Conservation (phyloP, 176 grass and related monocot genomes). For the Carex pumila region DNA sequence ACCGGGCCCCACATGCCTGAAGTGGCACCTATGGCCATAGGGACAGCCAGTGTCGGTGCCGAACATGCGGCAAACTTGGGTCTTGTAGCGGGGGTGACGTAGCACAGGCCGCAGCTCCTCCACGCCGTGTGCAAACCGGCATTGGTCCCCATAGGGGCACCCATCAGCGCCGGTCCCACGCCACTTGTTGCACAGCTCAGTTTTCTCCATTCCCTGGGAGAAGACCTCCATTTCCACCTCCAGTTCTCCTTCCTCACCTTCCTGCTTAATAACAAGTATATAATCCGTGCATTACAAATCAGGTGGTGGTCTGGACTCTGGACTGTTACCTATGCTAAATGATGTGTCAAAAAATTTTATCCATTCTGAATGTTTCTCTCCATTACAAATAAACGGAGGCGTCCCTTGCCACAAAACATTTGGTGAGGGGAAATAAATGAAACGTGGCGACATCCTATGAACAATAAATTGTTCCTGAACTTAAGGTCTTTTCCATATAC, state of each 20-base stretch:
- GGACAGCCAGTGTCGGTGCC: constrained; percentile 43
- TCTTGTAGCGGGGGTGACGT: constrained; percentile 89
- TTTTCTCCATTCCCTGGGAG: constrained; percentile 60
- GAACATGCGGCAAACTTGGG: constrained; percentile 57
- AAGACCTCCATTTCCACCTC: constrained; percentile 64
- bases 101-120: constrained; percentile 73
- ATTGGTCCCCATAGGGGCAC: constrained; percentile 51
- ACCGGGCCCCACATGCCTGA: constrained; percentile 21
- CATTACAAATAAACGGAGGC: background rate
- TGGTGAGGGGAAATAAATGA: background rate
- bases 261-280: constrained; percentile 20
- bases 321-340: background rate
- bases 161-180: constrained; percentile 1
- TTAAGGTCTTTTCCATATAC: background rate
- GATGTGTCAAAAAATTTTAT: background rate
- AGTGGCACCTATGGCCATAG: constrained; percentile 81
- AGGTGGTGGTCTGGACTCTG: background rate
- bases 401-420: background rate
- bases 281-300: constrained; percentile 5
- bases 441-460: background rate
- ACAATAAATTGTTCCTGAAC: background rate
- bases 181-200: constrained; percentile 95
- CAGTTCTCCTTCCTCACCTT: constrained; percentile 30
- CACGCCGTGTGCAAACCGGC: constrained; percentile 72
- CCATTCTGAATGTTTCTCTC: background rate